Evolutionary conservation across 2,329 filamentous ascomycete species (phyloP).

Genomic region (Colletotrichum gigasporum): DNA sequence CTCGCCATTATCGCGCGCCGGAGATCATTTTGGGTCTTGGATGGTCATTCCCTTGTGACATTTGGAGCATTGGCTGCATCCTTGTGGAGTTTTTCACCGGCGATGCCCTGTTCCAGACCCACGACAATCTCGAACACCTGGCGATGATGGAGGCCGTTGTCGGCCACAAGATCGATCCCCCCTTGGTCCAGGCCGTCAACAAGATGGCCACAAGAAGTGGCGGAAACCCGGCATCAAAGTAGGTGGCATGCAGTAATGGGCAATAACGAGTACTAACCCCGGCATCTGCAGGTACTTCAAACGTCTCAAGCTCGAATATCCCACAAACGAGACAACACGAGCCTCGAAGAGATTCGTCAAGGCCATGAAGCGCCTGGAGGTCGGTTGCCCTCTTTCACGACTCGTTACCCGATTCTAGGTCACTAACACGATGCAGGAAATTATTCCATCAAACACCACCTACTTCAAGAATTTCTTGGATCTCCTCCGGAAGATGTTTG

Average conservation of each 20-base stretch:
- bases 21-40: slow-evolving; percentile 77
- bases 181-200: slow-evolving; percentile 66
- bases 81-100: slow-evolving; percentile 78
- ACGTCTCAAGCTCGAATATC: slow-evolving; percentile 71
- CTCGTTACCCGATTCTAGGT: background rate
- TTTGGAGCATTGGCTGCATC: slow-evolving; percentile 80
- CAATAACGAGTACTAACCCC: background rate
- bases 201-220: slow-evolving; percentile 65
- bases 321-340: slow-evolving; percentile 69
- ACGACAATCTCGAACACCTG: slow-evolving; percentile 76
- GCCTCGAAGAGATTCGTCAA: slow-evolving; percentile 74
- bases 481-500: slow-evolving; percentile 72
- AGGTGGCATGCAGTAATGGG: slow-evolving; percentile 40
- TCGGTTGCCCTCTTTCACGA: slow-evolving; percentile 47
- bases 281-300: slow-evolving; percentile 68
- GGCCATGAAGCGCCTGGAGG: slow-evolving; percentile 75
- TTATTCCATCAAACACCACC: slow-evolving; percentile 67
- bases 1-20: slow-evolving; percentile 74
- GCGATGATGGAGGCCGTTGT: slow-evolving; percentile 81
- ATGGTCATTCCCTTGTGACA: slow-evolving; percentile 78
- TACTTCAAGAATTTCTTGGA: slow-evolving; percentile 73
- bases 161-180: slow-evolving; percentile 65
- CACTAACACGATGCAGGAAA: slow-evolving; percentile 59
- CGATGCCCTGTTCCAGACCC: slow-evolving; percentile 76
- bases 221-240: slow-evolving; percentile 73